Conservation (phyloP, 2,329 filamentous ascomycete species). For the Clonostachys solani region DNA sequence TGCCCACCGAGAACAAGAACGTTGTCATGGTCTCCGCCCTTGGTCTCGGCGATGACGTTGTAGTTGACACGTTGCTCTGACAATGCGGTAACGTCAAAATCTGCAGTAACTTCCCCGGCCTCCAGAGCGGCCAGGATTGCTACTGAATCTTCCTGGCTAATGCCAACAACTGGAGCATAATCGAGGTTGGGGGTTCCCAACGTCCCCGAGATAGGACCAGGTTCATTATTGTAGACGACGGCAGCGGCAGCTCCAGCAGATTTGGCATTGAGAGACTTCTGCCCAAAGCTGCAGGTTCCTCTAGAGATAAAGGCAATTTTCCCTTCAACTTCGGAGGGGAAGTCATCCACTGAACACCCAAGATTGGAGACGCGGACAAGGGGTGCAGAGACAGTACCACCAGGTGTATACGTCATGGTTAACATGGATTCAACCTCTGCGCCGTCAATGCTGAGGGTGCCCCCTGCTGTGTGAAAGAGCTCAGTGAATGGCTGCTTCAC, state of each 20-base stretch:
- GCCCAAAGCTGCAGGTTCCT: slow-evolving; percentile 53
- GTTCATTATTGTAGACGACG: slow-evolving; percentile 60
- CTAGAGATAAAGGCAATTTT: slow-evolving; percentile 57
- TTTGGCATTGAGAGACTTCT: slow-evolving; percentile 54
- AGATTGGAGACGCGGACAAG: slow-evolving; percentile 45
- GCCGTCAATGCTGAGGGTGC: slow-evolving; percentile 31
- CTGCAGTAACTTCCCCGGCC: slow-evolving; percentile 22
- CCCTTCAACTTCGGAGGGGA: slow-evolving; percentile 43
- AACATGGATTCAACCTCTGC: slow-evolving; percentile 14
- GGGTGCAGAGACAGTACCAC: slow-evolving; percentile 30
- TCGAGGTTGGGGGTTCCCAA: slow-evolving; percentile 40
- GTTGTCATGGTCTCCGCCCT: slow-evolving; percentile 39
- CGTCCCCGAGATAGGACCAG: slow-evolving; percentile 46
- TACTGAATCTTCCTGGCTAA: slow-evolving; percentile 41
- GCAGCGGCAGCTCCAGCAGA: slow-evolving; percentile 51
- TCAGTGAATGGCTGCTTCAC: slow-evolving; percentile 38
- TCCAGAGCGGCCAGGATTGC: slow-evolving; percentile 20
- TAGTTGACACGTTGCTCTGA: slow-evolving; percentile 41
- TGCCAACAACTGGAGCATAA: slow-evolving; percentile 47
- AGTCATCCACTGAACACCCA: slow-evolving; percentile 50
- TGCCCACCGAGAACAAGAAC: slow-evolving; percentile 43
- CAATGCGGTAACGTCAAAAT: slow-evolving; percentile 38
- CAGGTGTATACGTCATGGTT: slow-evolving; percentile 44
- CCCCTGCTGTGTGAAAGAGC: slow-evolving; percentile 23
- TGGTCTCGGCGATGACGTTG: slow-evolving; percentile 47